Evolutionary conservation across 805 yeast species (phyloP).

Genomic region (Wickerhamomyces xylosicus): DNA sequence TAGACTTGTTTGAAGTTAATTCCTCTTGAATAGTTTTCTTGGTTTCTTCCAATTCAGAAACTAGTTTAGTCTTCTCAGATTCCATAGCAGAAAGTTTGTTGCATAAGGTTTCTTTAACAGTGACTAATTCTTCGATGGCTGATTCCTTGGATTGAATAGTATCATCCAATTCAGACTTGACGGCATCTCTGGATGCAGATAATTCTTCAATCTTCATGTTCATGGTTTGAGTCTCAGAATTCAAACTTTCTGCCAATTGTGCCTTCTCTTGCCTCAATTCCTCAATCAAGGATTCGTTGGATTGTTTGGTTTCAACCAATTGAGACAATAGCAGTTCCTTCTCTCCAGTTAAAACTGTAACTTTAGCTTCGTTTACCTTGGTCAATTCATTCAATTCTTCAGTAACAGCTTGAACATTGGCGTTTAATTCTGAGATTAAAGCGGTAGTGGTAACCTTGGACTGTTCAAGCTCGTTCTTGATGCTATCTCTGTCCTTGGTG

Average conservation of each 20-base stretch:
- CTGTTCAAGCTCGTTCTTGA: background rate
- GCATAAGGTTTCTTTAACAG: background rate
- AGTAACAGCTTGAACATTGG: background rate
- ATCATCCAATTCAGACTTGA: slow-evolving; percentile 5
- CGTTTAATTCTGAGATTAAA: background rate
- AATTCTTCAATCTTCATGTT: background rate
- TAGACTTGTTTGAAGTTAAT: too few species aligned
- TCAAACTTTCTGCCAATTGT: background rate
- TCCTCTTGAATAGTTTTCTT: background rate
- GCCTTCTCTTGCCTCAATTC: background rate
- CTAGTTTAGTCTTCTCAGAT: background rate
- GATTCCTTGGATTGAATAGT: background rate
- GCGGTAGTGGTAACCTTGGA: background rate
- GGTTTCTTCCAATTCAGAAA: background rate
- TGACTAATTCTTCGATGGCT: slow-evolving; percentile 1
- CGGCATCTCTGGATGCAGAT: slow-evolving; percentile 11
- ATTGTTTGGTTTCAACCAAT: background rate
- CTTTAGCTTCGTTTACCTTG: too few species aligned
- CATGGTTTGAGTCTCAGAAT: background rate
- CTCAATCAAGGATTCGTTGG: background rate
- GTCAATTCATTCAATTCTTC: background rate
- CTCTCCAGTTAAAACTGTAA: background rate
- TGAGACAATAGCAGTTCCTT: background rate
- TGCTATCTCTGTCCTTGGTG: background rate
- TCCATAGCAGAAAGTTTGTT: background rate